phyloP scores from a whole-genome alignment of 805 yeast genomes.

The Wickerhamomyces sydowiorum region DNA sequence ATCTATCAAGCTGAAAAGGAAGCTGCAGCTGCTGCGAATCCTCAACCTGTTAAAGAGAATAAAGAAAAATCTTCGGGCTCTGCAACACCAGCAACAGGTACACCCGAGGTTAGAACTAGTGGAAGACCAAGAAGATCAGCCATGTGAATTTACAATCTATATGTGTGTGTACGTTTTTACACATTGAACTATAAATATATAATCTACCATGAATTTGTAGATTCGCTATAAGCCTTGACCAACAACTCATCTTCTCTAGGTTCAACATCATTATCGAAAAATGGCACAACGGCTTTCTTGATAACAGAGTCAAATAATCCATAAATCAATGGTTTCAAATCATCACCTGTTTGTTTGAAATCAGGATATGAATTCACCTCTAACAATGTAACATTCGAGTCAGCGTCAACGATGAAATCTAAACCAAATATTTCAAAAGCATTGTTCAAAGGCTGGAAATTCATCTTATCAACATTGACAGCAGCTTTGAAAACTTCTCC shows the following conservation, averaged over 20 bases:
- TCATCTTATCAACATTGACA: constrained; percentile 68
- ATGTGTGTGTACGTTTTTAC: not conserved
- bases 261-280: constrained; percentile 23
- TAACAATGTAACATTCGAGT: constrained; percentile 50
- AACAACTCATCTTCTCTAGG: constrained; percentile 19
- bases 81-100: constrained; percentile 10
- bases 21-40: constrained; percentile 23
- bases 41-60: constrained; percentile 13
- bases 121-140: not conserved
- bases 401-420: constrained; percentile 71
- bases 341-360: constrained; percentile 90
- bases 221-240: constrained; percentile 34
- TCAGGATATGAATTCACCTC: constrained; percentile 96
- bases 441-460: constrained; percentile 75
- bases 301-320: constrained; percentile 60
- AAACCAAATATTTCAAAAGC: constrained; percentile 87
- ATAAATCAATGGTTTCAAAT: constrained; percentile 57
- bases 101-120: not conserved
- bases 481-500: constrained; percentile 81
- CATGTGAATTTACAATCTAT: not conserved
- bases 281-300: constrained; percentile 42
- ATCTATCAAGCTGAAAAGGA: constrained; percentile 26
- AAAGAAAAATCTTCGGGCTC: not conserved
- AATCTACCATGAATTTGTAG: constrained; percentile 29
- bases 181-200: not conserved